Evolutionary conservation across 768 basidiomycete genomes (phyloP), one percentile per base, ranked within the genome.

Genomic region (Psilocybe cyanescens): DNA sequence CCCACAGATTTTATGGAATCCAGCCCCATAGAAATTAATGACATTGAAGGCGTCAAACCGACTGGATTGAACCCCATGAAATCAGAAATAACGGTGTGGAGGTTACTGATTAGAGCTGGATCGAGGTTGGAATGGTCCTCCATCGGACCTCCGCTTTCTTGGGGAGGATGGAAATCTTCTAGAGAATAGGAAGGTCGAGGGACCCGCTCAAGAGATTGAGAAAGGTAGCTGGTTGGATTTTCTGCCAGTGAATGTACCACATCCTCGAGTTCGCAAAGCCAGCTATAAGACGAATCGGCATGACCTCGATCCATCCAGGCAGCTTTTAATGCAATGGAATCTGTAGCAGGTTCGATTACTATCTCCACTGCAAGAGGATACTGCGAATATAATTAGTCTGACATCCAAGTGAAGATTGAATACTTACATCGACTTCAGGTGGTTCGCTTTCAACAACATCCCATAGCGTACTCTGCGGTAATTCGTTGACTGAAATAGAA

Each of bases 1-100:
- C 80, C 79, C 8, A 83, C 76, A 0, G 82, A 77, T 60, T 76
- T 78, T 60, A 83, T 78, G 6, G 82, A 83, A 62, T 83, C 82
- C 31, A 83, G 65, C 7, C 82, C 82, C 55, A 83, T 67, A 4
- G 81, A 76, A 11, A 83, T 67, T 29, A 83, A 73, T 3, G 82
- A 82, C 8, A 72, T 71, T 11, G 62, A 65, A 14, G 68, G 58
- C 11, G 61, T 65, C 19, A 76, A 24, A 14, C 73, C 44, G 1
- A 50, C 44, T 14, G 67, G 56, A 29, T 68, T 52, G 19, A 76
- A 59, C 16, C 64, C 62, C 46, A 76, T 61, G 55, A 76, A 76
- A 12, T 72, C 62, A 29, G 69, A 62, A 28, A 75, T 54, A 11
- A 71, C 65, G 30, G 17, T 24, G 14, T 60, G 68, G 11, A 74